Conservation (phyloP, 2,329 filamentous ascomycete genomes). For the Camptophora hylomeconis region DNA sequence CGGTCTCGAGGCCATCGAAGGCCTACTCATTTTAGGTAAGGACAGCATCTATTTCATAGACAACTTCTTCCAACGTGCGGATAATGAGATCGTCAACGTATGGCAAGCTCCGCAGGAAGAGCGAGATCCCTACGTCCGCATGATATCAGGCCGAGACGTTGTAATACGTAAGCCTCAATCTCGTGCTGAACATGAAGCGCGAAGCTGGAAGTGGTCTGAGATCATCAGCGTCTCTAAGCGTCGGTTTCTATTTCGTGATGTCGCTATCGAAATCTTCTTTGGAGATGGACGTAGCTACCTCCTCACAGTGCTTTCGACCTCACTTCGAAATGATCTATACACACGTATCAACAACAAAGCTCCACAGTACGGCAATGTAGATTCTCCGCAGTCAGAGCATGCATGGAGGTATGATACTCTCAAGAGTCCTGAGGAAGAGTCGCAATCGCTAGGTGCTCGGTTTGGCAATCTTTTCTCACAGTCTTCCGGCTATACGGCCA, state of each 20-base stretch:
- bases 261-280: conserved; percentile 95
- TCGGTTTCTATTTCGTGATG: conserved; percentile 86
- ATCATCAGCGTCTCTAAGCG: conserved; percentile 93
- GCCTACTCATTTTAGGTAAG: conserved; percentile 84
- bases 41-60: conserved; percentile 89
- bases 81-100: conserved; percentile 93
- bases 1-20: conserved; percentile 85
- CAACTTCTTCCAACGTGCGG: conserved; percentile 86
- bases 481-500: conserved; percentile 67
- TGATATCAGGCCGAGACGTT: conserved; percentile 69
- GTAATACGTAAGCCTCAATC: conserved; percentile 38
- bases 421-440: conserved; percentile 50
- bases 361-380: conserved; percentile 61
- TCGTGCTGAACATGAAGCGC: conserved; percentile 54
- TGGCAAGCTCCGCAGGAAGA: conserved; percentile 88
- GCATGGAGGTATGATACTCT: conserved; percentile 83
- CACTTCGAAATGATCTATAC: conserved; percentile 67
- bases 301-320: conserved; percentile 65
- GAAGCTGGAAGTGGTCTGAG: conserved; percentile 88
- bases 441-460: conserved; percentile 65
- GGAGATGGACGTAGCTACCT: conserved; percentile 92
- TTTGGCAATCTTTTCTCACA: conserved; percentile 88
- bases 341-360: conserved; percentile 64
- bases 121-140: conserved; percentile 86
- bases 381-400: conserved; percentile 68